Base-by-base conservation (phyloP, 208 protist species). In the Leishmania lainsoni region DNA sequence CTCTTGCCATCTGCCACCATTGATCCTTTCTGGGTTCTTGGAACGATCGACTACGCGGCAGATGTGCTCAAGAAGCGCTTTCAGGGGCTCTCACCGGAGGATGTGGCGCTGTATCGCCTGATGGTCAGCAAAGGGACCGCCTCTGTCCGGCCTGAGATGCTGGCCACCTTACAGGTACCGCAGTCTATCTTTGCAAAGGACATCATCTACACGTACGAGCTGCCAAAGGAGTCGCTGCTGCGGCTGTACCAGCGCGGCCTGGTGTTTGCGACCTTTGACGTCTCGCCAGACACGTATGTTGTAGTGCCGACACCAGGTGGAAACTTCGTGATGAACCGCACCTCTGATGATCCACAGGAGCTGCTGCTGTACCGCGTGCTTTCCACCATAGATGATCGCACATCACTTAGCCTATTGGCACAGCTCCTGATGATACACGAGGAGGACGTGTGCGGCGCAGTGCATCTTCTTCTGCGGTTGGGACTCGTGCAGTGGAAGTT, bases 301-400 rank as follows among this genome's bases (percentile, higher is more conserved):
- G 84, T 93, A 14, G 94, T 99, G 22, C 98, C 98, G 3, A 98
- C 98, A 16, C 86, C 99, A 14, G 70, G 69, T 26, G 87, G 88
- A n/a, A 92, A 99, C 78, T 99, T 99, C 75, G 98, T 99, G 17
- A 99, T 99, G 99, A 99, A 99, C 83, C 88, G 98, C 66, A 98
- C 98, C 8, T 91, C 88, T 4, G 95, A 98, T 32, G 97, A 99
- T 76, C 98, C 97, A 22, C 92, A 98, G 73, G 99, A 99, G 86
- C 97, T 97, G 42, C 86, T 99, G 61, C 86, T 99, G 12, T 99
- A 99, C 83, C 95, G 98, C 70, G 92, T 99, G 8, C 94, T 99
- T 22, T 98, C 98, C 16, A 98, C 98, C 26, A 86, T 99, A 3
- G 97, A 99, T 87, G 98, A 99, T 80, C 89, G 94, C 51, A 99